Evolutionary conservation across 352 stramenopile species (phyloP).

Genomic region (Blastocystis sp.): DNA sequence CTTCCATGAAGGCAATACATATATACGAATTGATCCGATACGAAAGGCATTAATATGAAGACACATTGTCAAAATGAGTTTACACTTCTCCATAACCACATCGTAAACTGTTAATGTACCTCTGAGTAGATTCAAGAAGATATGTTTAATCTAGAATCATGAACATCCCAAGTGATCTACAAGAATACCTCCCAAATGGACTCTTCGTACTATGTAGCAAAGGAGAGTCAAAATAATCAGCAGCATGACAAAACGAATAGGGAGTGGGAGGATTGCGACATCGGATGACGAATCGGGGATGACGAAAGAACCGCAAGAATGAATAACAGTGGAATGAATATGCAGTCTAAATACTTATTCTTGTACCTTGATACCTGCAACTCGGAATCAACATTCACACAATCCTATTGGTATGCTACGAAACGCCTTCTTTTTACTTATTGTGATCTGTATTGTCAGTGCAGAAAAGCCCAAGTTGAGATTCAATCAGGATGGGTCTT

Average conservation of each 20-base stretch:
- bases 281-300: too few species aligned
- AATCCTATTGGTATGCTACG: neutral
- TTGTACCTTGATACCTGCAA: too few species aligned
- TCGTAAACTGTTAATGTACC: neutral
- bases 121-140: neutral
- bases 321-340: too few species aligned
- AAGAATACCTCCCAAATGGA: neutral
- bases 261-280: too few species aligned
- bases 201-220: neutral
- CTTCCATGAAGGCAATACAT: neutral
- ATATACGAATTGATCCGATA: constrained; percentile 10
- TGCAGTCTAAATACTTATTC: too few species aligned
- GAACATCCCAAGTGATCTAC: neutral
- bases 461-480: neutral
- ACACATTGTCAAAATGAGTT: neutral
- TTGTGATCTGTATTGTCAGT: neutral
- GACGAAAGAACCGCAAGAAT: too few species aligned
- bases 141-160: neutral
- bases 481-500: neutral
- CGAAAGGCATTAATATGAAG: neutral
- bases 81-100: neutral
- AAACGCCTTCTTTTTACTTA: neutral
- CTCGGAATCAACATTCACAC: neutral
- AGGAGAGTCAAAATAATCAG: neutral
- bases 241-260: too few species aligned